Evolutionary conservation across 2,329 filamentous ascomycete genomes (phyloP).

Genomic region (Aspergillus aculeatinus): DNA sequence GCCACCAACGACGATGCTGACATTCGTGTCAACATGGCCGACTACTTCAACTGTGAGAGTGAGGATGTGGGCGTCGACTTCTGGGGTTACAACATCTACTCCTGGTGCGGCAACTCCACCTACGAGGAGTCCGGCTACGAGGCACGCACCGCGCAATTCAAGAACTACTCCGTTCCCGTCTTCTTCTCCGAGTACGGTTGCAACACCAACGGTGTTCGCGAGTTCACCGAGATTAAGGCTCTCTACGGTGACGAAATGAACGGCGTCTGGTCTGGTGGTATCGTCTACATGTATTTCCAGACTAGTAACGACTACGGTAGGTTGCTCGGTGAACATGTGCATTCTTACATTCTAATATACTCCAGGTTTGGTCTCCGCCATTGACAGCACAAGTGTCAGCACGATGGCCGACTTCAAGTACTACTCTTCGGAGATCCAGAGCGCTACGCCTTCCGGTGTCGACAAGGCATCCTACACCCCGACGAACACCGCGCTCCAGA

Average conservation of each 20-base stretch:
- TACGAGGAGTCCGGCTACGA: slow-evolving; percentile 77
- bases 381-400: slow-evolving; percentile 63
- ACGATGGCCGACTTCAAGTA: slow-evolving; percentile 72
- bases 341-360: slow-evolving; percentile 1
- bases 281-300: slow-evolving; percentile 75
- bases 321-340: slow-evolving; percentile 58
- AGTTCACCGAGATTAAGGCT: slow-evolving; percentile 78
- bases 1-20: slow-evolving; percentile 86
- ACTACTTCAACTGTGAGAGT: slow-evolving; percentile 88
- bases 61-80: slow-evolving; percentile 75
- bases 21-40: slow-evolving; percentile 75
- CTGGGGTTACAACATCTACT: slow-evolving; percentile 99
- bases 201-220: slow-evolving; percentile 70
- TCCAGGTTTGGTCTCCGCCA: slow-evolving; percentile 49
- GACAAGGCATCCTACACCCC: slow-evolving; percentile 67
- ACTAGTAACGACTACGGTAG: slow-evolving; percentile 67
- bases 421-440: slow-evolving; percentile 66
- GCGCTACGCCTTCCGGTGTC: slow-evolving; percentile 64
- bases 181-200: slow-evolving; percentile 99
- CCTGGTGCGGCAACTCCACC: slow-evolving; percentile 86
- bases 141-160: slow-evolving; percentile 78
- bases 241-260: slow-evolving; percentile 81
- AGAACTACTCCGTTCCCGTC: slow-evolving; percentile 82
- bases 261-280: slow-evolving; percentile 84
- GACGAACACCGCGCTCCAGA: slow-evolving; percentile 64